Conservation (phyloP, 129 eudicot genomes). For the Mikania micrantha region DNA sequence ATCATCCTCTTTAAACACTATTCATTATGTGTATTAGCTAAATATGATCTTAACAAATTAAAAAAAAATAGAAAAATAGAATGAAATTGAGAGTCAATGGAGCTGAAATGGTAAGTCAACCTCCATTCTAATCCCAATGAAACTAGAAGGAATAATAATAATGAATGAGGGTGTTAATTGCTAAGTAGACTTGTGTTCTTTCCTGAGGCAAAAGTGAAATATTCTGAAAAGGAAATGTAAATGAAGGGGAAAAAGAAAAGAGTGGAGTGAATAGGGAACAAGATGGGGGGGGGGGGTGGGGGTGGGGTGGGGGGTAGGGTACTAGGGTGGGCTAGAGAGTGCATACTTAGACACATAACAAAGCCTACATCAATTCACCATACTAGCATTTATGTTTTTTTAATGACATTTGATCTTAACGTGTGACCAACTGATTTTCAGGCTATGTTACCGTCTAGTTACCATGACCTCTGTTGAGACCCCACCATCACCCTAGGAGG, state of each 20-base stretch:
- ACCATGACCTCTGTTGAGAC: no score
- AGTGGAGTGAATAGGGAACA: slow-evolving; percentile 36
- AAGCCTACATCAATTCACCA: slow-evolving; percentile 12
- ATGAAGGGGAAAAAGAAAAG: slow-evolving; percentile 27
- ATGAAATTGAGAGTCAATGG: neutral
- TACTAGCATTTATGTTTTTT: no score
- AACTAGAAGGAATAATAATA: slow-evolving; percentile 16
- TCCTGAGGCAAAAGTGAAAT: slow-evolving; percentile 31
- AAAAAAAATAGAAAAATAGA: neutral
- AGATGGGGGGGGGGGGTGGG: slow-evolving; percentile 1
- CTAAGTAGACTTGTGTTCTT: slow-evolving; percentile 17
- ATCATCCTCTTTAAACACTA: slow-evolving; percentile 9
- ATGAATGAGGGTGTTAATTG: slow-evolving; percentile 19
- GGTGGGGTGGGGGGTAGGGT: neutral
- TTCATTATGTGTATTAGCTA: slow-evolving; percentile 1
- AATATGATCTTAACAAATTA: neutral
- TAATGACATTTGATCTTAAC: no score
- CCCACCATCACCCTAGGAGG: no score
- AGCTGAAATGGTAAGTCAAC: slow-evolving; percentile 26
- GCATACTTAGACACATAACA: slow-evolving; percentile 14
- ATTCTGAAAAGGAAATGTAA: slow-evolving; percentile 35
- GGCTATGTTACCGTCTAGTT: no score
- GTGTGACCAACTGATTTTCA: no score
- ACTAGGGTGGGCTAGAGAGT: slow-evolving; percentile 10
- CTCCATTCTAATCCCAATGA: slow-evolving; percentile 15